These are phyloP conservation scores for Phlyctochytrium planicorne DNA, from an alignment of 192 early-diverging fungal genomes.

Conservation along the genomic window DNA sequence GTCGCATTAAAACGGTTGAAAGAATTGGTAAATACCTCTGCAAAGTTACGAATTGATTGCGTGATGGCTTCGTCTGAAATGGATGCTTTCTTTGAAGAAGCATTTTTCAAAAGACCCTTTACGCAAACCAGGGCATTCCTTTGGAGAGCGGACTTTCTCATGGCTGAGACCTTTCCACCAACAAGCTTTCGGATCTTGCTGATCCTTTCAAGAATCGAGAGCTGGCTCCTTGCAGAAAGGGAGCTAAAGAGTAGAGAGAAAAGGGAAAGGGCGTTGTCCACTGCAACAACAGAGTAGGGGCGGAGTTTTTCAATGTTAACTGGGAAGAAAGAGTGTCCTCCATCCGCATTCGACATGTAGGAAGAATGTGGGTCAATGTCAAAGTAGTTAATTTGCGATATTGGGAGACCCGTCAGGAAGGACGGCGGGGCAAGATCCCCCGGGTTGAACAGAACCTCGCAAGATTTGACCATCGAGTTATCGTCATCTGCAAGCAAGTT, in stretches of 20 bases:
- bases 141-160: constrained; percentile 72
- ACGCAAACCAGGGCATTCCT: constrained; percentile 77
- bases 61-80: constrained; percentile 35
- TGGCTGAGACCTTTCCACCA: constrained; percentile 58
- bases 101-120: constrained; percentile 66
- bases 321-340: too few relatives aligned
- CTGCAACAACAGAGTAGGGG: not conserved
- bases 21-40: constrained; percentile 32
- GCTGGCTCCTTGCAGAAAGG: constrained; percentile 60
- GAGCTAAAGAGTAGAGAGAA: constrained; percentile 73
- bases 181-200: constrained; percentile 31
- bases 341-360: too few relatives aligned
- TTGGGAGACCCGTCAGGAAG: not conserved
- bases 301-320: not conserved
- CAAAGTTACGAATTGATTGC: constrained; percentile 40
- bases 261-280: constrained; percentile 59
- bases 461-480: not conserved
- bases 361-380: too few relatives aligned
- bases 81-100: constrained; percentile 53
- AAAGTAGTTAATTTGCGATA: too few relatives aligned
- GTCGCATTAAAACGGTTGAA: constrained; percentile 31
- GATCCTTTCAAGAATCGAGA: constrained; percentile 73
- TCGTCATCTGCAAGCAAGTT: not conserved
- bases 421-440: not conserved
- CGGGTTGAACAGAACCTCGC: not conserved